phyloP scores from a whole-genome alignment of 495 filamentous ascomycete species.

The Apiosordaria backusii region DNA sequence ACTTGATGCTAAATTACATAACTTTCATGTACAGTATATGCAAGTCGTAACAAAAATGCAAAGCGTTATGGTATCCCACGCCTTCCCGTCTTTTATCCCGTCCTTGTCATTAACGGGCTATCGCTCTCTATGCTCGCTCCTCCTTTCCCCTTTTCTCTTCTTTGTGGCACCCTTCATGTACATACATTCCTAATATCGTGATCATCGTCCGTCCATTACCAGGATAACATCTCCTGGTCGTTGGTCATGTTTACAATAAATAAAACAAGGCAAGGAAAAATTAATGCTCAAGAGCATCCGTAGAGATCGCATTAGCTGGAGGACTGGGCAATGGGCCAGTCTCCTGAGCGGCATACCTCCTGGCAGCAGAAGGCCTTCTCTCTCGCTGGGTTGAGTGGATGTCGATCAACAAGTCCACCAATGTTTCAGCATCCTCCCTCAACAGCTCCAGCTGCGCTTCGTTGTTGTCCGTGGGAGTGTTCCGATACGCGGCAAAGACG shows the following conservation, averaged over 20 bases:
- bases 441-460: conserved; percentile 27
- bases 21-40: not conserved
- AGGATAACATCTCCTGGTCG: not conserved
- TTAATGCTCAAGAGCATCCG: not conserved
- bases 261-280: not conserved
- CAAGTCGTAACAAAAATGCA: not conserved
- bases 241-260: not conserved
- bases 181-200: not conserved
- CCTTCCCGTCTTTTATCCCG: not conserved
- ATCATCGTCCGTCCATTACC: not conserved
- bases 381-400: conserved; percentile 23
- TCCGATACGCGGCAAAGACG: conserved; percentile 41
- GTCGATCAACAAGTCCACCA: conserved; percentile 38
- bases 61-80: not conserved
- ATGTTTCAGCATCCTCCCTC: conserved; percentile 31
- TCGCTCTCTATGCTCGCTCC: too few species aligned
- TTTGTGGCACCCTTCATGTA: not conserved
- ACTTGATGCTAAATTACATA: not conserved
- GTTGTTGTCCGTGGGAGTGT: conserved; percentile 12
- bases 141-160: not conserved
- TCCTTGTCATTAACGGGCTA: not conserved
- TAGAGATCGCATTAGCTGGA: not conserved
- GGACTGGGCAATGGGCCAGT: not conserved
- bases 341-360: not conserved
- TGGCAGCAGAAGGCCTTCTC: conserved; percentile 2